Evolutionary conservation across 768 basidiomycete genomes (phyloP), one percentile per base, ranked within the genome.

Genomic region (Glaciozyma antarctica): DNA sequence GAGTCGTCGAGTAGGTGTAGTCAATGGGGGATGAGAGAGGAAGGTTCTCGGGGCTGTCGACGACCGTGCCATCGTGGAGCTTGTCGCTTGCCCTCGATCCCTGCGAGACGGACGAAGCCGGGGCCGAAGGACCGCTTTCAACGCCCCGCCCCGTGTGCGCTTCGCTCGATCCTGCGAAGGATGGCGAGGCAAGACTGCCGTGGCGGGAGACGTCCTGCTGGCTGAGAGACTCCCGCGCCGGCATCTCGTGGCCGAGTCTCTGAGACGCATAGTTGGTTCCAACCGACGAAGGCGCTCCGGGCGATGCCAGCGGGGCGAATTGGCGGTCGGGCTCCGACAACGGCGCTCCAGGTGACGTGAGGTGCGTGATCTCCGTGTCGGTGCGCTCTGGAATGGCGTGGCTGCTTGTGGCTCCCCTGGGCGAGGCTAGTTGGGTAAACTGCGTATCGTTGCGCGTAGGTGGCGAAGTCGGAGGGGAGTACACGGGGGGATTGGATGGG

Each of bases 21-120:
- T 22, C 32, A 38, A 12, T 26, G 43, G 65, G 60, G 38, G 51
- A 38, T 12, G 44, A 30, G 16, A 59, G 19, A 10, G 24, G 24
- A 21, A 62, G 32, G 30, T 41, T 21, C 56, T 65, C 64, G 16
- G 65, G 61, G 34, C 60, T 62, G 43, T 66, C 65, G 43, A 62
- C 61, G 32, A 62, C 57, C 15, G 19, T n/a, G 19, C 65, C 65
- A 19, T 62, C 22, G 57, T 66, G 65, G n/a, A 38, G 15, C 48
- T 26, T 19, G 26, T 62, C 58, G 28, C 44, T 48, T 13, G 22
- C 45, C 19, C 53, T n/a, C 10, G 52, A 55, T 10, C 58, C 57
- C 22, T 38, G 17, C 22, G 56, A 48, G 52, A 16, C 38, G 12
- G 38, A 7, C 38, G 38, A 41, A 6, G 38, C 38, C 12, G 38